Conservation (phyloP, 768 basidiomycete species). For the Boletus pseudo-olivaceus region DNA sequence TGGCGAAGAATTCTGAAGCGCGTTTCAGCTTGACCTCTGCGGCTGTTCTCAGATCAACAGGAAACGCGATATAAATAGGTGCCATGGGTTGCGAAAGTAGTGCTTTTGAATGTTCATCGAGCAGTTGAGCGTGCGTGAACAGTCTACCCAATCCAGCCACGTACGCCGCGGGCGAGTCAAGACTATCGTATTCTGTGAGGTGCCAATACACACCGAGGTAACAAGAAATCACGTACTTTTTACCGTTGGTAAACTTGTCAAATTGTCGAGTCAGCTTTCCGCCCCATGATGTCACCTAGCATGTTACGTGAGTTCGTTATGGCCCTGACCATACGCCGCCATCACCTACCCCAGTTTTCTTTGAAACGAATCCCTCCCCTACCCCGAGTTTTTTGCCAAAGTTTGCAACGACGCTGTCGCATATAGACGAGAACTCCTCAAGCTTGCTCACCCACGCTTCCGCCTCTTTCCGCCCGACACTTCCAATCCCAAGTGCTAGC, state of each 20-base stretch:
- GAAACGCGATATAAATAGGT: constrained; percentile 70
- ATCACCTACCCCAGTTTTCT: constrained; percentile 62
- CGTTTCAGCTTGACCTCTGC: constrained; percentile 76
- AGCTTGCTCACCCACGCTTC: constrained; percentile 74
- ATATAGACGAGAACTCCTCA: constrained; percentile 76
- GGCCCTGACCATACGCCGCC: not conserved
- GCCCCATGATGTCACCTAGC: constrained; percentile 60
- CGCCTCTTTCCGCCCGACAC: constrained; percentile 72
- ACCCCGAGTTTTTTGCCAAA: constrained; percentile 88
- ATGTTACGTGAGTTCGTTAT: constrained; percentile 9
- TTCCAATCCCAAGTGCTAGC: constrained; percentile 70
- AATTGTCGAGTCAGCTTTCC: constrained; percentile 70
- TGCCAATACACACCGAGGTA: constrained; percentile 9
- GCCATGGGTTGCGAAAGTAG: constrained; percentile 60
- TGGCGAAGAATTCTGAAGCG: constrained; percentile 89
- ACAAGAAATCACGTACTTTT: constrained; percentile 57
- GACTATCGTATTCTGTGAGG: constrained; percentile 40
- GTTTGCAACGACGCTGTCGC: constrained; percentile 74
- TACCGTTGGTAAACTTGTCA: constrained; percentile 84
- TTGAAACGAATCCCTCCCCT: constrained; percentile 81
- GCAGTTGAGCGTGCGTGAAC: constrained; percentile 70
- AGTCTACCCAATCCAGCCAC: constrained; percentile 72
- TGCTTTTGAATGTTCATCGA: constrained; percentile 84
- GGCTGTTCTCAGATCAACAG: constrained; percentile 55
- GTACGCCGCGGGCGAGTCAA: constrained; percentile 86